Base-by-base conservation (phyloP, 257 asterid species). In the Solanum commersonii region DNA sequence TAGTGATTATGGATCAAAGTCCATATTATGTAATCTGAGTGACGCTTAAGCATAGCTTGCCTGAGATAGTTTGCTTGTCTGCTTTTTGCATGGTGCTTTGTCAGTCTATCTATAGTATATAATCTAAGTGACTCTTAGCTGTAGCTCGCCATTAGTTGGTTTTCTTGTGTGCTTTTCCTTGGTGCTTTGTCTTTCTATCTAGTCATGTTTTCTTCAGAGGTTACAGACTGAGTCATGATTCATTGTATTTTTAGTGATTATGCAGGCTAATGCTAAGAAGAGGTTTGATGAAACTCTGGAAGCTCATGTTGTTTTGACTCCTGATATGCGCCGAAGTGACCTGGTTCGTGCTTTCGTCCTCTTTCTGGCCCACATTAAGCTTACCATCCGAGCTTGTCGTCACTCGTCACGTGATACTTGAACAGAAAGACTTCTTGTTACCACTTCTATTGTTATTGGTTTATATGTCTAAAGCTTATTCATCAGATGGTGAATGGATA, bases 241-340 rank as follows among this genome's bases (percentile, higher is more conserved):
- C 90, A 84, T 84, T 87, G 83, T 85, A 76, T 84, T 91, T 91
- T 89, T 92, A 91, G 91, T 93, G 90, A 88, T 92, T 90, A 44
- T 92, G 88, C 98, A 95, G 99, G 96, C 95, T 84, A 92, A 89
- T 92, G 93, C 95, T 85, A 94, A 88, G 93, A 85, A 85, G 85
- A 93, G 91, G 60, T 95, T 94, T 90, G 97, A 92, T 87, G 99
- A 97, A 93, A 96, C 99, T 87, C 87, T 97, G 87, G 99, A 97
- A 93, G 99, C 96, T 59, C 99, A 97, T 90, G 98, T 97, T 63
- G 93, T 90, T 88, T 91, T 97, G 98, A 92, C 97, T 78, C 94
- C 96, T n/a, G 99, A 97, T 12, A 90, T 97, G 89, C 95, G 96
- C 33, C 93, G 98, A 89, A 97, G 97, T 87, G 98, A 97, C 91